Percentiles rank a stretch among this genome's conserved stretches.
phyloP scores from a whole-genome alignment of 1,284 basidiomycete genomes.

The Trichosporon faecale region DNA sequence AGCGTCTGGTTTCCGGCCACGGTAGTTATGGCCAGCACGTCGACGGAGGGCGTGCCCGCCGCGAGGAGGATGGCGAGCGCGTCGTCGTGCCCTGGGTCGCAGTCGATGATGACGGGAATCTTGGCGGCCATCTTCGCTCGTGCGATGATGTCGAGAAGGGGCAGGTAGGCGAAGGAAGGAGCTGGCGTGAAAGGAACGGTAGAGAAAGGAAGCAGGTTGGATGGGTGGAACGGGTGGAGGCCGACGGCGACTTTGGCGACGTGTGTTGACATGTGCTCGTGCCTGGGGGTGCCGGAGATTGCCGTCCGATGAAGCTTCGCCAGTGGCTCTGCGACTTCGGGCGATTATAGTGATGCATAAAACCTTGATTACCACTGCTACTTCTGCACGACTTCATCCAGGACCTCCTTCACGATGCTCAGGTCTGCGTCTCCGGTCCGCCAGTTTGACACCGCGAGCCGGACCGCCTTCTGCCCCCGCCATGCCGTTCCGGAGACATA shows the following conservation, averaged over 20 bases:
- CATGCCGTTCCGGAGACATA: conserved; percentile 54
- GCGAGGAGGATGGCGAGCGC: conserved; percentile 28
- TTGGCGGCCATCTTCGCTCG: background rate
- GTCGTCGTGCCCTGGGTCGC: conserved; percentile 32
- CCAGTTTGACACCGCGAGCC: conserved; percentile 57
- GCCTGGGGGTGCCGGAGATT: background rate
- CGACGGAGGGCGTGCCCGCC: conserved; percentile 24
- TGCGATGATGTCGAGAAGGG: too few species aligned
- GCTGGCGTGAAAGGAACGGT: background rate
- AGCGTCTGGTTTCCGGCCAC: conserved; percentile 29
- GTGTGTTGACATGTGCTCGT: background rate
- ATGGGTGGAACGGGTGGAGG: background rate
- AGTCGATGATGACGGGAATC: conserved; percentile 24
- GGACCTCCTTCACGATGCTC: conserved; percentile 28
- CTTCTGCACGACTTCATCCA: conserved; percentile 23
- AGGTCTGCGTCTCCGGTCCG: conserved; percentile 47
- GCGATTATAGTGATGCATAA: background rate
- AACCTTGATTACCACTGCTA: background rate
- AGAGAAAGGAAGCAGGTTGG: background rate
- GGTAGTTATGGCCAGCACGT: conserved; percentile 26
- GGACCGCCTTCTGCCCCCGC: conserved; percentile 51
- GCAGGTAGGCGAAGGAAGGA: background rate
- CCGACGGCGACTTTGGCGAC: background rate
- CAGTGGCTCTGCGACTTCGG: background rate
- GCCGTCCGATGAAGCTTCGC: background rate